Evolutionary conservation across 352 stramenopile genomes (phyloP).

Genomic region (Elongisporangium undulatum): DNA sequence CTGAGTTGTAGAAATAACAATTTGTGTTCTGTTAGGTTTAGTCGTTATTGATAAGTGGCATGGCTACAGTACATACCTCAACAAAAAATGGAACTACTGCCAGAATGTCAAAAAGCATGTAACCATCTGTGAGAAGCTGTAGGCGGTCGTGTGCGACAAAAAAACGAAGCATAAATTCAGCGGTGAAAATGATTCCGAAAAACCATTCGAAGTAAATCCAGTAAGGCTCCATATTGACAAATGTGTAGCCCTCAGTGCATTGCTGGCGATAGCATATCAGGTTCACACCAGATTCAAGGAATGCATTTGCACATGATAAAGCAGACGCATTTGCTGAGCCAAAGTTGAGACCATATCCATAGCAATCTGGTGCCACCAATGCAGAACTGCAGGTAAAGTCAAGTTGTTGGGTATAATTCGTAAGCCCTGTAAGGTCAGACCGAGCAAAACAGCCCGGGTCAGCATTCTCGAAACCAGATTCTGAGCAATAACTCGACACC

Average conservation of each 20-base stretch:
- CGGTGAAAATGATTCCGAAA: conserved; percentile 51
- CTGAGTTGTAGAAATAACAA: conserved; percentile 2
- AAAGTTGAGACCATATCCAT: conserved; percentile 50
- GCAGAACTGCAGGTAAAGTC: conserved; percentile 34
- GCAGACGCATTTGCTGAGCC: conserved; percentile 27
- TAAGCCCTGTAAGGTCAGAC: conserved; percentile 12
- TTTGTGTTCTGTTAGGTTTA: background rate
- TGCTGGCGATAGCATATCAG: conserved; percentile 52
- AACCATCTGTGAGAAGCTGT: conserved; percentile 44
- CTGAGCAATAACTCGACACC: conserved; percentile 50
- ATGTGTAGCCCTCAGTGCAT: conserved; percentile 26
- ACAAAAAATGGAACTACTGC: conserved; percentile 59
- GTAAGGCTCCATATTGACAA: conserved; percentile 61
- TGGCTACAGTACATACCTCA: conserved; percentile 30
- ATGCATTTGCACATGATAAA: conserved; percentile 25
- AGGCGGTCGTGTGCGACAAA: conserved; percentile 32
- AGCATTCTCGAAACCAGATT: background rate
- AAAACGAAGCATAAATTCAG: conserved; percentile 57
- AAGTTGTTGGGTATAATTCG: conserved; percentile 26
- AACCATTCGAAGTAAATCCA: conserved; percentile 78
- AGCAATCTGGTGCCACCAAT: conserved; percentile 23
- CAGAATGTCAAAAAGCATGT: conserved; percentile 65
- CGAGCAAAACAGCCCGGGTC: conserved; percentile 54
- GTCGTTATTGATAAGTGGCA: conserved; percentile 5
- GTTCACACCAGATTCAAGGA: conserved; percentile 16